Percentiles rank a stretch among this genome's conserved stretches.
phyloP scores from a whole-genome alignment of 2,329 filamentous ascomycete genomes.

The Verticillium nubilum region DNA sequence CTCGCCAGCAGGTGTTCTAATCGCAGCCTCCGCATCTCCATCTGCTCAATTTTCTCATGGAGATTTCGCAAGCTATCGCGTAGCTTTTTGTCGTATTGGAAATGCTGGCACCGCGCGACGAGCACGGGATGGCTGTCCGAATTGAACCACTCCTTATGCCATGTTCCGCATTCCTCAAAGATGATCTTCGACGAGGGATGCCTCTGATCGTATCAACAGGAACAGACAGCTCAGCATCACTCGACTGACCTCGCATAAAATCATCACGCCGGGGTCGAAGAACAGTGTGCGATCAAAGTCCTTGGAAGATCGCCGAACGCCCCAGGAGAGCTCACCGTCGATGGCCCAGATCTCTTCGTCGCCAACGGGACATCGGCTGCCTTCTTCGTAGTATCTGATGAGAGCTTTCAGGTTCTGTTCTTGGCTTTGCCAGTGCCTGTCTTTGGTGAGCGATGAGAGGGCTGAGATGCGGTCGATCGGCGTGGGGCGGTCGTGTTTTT shows the following conservation, averaged over 20 bases:
- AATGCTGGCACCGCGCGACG: background rate
- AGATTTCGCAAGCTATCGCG: background rate
- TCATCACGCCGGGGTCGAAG: background rate
- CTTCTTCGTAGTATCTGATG: background rate
- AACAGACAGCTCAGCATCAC: too few species aligned
- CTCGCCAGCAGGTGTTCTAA: background rate
- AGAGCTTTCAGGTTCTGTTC: background rate
- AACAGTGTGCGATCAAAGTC: background rate
- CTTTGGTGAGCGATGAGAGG: background rate
- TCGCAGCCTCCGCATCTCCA: background rate
- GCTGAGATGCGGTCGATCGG: background rate
- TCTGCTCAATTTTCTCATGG: background rate
- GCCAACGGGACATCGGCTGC: background rate
- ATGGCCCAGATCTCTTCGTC: background rate
- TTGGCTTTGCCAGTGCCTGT: background rate
- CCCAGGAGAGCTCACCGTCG: background rate
- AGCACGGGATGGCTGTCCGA: background rate
- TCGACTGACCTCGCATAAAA: background rate
- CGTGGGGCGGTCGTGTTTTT: background rate
- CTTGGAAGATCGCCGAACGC: background rate
- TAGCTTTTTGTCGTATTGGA: background rate
- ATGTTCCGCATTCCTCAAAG: background rate
- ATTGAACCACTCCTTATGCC: background rate
- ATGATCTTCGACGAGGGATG: background rate
- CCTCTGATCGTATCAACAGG: too few species aligned